Conservation (phyloP, 129 eudicot genomes). For the Gnaphalium uliginosum region DNA sequence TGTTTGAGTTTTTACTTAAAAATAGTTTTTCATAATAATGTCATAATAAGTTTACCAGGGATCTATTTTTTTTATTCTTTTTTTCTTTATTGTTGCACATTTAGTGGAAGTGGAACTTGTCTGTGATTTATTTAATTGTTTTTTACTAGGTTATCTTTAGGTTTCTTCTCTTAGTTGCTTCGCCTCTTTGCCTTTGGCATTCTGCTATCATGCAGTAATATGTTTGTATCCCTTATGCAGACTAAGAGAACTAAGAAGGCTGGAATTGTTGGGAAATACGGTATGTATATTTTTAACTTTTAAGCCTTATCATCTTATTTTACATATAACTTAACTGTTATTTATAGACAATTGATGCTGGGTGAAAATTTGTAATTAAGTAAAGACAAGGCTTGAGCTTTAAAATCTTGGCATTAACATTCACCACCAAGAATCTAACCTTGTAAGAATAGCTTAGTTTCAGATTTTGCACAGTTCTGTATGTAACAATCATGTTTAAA, state of each 20-base stretch:
- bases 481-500: not conserved
- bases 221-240: slow-evolving; percentile 36
- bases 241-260: slow-evolving; percentile 90
- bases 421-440: not conserved
- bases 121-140: not conserved
- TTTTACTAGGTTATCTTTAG: not conserved
- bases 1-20: no score
- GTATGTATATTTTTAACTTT: slow-evolving; percentile 30
- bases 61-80: no score
- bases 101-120: not conserved
- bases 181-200: slow-evolving; percentile 6
- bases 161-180: not conserved
- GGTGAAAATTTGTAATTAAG: not conserved
- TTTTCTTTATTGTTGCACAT: not conserved
- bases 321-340: not conserved
- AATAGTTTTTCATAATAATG: no score
- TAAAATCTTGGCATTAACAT: not conserved
- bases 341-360: not conserved
- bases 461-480: not conserved
- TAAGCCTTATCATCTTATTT: not conserved
- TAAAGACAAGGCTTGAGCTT: not conserved
- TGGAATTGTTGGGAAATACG: slow-evolving; percentile 81
- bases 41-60: not conserved
- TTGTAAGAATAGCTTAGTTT: not conserved
- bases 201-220: slow-evolving; percentile 6